A percentile compares a stretch with the other conserved stretches of the same genome.
These are phyloP conservation scores for Aegilops bicornis DNA, from an alignment of 176 grass and related monocot genomes.

Conservation along the genomic window DNA sequence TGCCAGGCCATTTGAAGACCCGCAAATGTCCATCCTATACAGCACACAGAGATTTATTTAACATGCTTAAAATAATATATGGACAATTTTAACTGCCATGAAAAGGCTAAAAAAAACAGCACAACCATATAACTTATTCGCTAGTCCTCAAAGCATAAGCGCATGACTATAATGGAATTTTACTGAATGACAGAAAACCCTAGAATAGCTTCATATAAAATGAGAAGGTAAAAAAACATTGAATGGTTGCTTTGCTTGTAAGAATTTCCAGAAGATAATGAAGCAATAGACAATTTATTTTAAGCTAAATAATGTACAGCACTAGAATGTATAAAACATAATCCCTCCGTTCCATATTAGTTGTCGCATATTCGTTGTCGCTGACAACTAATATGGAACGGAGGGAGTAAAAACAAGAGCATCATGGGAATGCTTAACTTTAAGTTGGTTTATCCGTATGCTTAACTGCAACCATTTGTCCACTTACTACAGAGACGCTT, in stretches of 20 bases:
- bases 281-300: background rate
- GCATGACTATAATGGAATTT: background rate
- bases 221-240: background rate
- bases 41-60: conserved; percentile 8
- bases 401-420: conserved; percentile 8
- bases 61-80: conserved; percentile 1
- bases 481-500: background rate
- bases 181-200: background rate
- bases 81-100: background rate
- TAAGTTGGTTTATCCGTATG: background rate
- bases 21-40: conserved; percentile 85
- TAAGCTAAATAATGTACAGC: background rate
- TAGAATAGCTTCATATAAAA: background rate
- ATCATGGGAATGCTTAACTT: conserved; percentile 7
- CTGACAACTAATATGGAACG: too few species aligned
- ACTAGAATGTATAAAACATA: too few species aligned
- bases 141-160: background rate
- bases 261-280: background rate
- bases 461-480: background rate
- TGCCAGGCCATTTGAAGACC: conserved; percentile 84
- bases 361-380: too few species aligned
- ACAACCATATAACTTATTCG: background rate
- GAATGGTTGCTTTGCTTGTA: background rate
- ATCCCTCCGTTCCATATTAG: too few species aligned
- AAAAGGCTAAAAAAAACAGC: background rate